Evolutionary conservation across 1,139 yeast genomes (phyloP).

Genomic region (Kluyveromyces sp.): DNA sequence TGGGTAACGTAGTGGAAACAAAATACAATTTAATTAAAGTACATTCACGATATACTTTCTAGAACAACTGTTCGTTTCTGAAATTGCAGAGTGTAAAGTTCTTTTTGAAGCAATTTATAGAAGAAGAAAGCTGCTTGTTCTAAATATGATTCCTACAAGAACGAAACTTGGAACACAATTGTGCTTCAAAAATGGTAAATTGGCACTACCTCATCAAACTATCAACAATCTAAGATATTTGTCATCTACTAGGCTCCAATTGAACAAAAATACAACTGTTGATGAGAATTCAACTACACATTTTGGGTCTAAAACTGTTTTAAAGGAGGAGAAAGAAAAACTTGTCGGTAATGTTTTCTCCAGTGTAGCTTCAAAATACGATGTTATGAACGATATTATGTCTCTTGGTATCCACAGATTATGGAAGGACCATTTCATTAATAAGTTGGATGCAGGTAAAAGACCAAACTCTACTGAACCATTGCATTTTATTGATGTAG

Average conservation of each 20-base stretch:
- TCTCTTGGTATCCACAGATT: constrained; percentile 88
- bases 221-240: neutral
- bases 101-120: no score
- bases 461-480: constrained; percentile 79
- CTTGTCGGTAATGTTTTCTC: constrained; percentile 86
- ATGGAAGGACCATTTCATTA: constrained; percentile 90
- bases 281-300: constrained; percentile 54
- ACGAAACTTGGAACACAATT: no score
- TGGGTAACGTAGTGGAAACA: no score
- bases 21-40: no score
- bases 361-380: constrained; percentile 90
- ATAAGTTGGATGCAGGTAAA: constrained; percentile 85
- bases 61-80: no score
- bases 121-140: no score
- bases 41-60: no score
- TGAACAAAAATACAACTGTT: neutral
- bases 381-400: constrained; percentile 97
- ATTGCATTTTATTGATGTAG: constrained; percentile 84
- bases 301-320: constrained; percentile 85
- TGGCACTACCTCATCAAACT: neutral
- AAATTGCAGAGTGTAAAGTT: no score
- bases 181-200: no score
- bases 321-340: constrained; percentile 73
- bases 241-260: neutral
- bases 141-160: no score